These are phyloP conservation scores for Magnolia changhungtana DNA, from an alignment of 164 flowering plant species.

Conservation along the genomic window DNA sequence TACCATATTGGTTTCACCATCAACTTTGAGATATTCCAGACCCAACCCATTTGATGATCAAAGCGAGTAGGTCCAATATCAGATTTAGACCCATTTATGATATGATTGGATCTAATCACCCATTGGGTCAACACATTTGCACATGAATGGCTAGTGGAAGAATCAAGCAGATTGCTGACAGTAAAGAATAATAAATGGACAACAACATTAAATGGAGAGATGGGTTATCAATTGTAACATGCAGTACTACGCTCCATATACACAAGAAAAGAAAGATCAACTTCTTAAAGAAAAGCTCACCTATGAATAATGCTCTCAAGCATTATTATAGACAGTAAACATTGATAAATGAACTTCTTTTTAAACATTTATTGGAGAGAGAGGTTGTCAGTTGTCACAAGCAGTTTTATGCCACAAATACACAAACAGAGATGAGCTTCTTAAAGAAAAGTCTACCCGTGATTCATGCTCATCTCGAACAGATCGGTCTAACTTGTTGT, in stretches of 20 bases:
- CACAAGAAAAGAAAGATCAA: neutral
- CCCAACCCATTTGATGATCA: too few species aligned
- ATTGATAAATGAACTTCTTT: too few species aligned
- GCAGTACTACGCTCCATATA: neutral
- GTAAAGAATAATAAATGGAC: neutral
- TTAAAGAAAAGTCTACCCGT: slow-evolving; percentile 38
- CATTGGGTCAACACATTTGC: too few species aligned
- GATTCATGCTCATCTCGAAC: slow-evolving; percentile 72
- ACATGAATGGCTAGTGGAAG: neutral
- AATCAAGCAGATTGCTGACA: neutral
- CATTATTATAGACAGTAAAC: neutral
- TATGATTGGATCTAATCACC: too few species aligned
- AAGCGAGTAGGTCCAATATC: too few species aligned
- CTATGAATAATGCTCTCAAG: neutral
- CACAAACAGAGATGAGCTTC: neutral
- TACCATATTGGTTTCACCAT: too few species aligned
- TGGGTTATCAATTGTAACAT: neutral
- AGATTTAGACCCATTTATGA: too few species aligned
- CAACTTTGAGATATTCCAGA: too few species aligned
- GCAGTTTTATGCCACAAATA: neutral
- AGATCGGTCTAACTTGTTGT: slow-evolving; percentile 55
- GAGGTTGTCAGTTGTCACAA: neutral
- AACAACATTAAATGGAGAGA: too few species aligned
- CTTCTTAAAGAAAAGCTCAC: neutral
- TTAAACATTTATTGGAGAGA: too few species aligned